Base-by-base conservation (phyloP, 257 asterid genomes). In the Jacaranda mimosifolia region DNA sequence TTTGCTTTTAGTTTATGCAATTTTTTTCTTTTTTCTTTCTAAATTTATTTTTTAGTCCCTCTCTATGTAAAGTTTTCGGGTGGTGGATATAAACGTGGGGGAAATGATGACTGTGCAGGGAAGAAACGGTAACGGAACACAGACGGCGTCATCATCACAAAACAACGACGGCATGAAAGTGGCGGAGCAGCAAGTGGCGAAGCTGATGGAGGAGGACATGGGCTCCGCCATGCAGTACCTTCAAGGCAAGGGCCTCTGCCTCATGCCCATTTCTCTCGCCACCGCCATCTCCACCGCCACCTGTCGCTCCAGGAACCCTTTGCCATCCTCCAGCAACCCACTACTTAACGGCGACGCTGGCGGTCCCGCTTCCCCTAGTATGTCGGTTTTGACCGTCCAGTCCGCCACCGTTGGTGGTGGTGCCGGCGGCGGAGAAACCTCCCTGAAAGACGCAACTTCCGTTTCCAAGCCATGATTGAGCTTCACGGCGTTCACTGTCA, bases 151-250 rank as follows among this genome's bases (percentile, higher is more conserved):
- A 4, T 85, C 91, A 0, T 89, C 94, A 1, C 70, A 64, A 15
- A 83, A 80, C 78, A 84, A 82, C 35, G 90, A 84, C 43, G 85
- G 82, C 52, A 82, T 86, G 87, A 85, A 79, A 73, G 85, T 87
- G 49, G 79, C 94, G 78, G 97, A 92, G 83, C 83, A 86, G 70
- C 93, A 89, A 76, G 97, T 92, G 82, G 97, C 92, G n/a, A 92
- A 92, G 88, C 79, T 92, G 53, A 84, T 92, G 89, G 97, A 90
- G 48, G 97, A 92, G 13, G 96, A 92, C 63, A 90, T 90, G 97
- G 93, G 97, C 4, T 83, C 97, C 0, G 97, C 97, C 55, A 92
- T 92, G 97, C 97, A 92, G 60, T 92, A 92, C 69, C 93, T 92
- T 8, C 97, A 91, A 63, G 97, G 97, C 0, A 92, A 92, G 77